Percentiles rank a stretch among this genome's conserved stretches.
phyloP scores from a whole-genome alignment of 306 rosid species.

The Hippophae gyantsensis region DNA sequence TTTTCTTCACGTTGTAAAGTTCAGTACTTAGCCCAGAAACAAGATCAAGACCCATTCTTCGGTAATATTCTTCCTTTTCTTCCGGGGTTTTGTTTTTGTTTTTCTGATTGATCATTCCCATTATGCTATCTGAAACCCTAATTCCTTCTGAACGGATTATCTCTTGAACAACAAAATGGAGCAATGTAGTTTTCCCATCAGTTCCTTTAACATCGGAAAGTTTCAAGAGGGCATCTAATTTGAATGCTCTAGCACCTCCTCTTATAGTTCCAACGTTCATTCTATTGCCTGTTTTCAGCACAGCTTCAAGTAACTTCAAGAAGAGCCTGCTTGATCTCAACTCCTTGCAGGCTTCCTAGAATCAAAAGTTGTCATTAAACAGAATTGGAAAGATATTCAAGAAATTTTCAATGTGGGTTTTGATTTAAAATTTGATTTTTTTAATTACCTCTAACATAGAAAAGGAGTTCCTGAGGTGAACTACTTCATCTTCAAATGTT shows the following conservation, averaged over 20 bases:
- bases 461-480: conserved; percentile 79
- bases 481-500: conserved; percentile 87
- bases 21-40: conserved; percentile 85
- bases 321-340: conserved; percentile 88
- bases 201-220: conserved; percentile 90
- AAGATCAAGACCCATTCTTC: conserved; percentile 79
- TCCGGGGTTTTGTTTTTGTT: conserved; percentile 46
- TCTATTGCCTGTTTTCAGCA: conserved; percentile 86
- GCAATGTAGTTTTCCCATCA: conserved; percentile 79
- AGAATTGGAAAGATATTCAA: not conserved
- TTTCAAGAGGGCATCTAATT: conserved; percentile 81
- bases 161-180: conserved; percentile 93
- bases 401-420: not conserved
- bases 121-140: conserved; percentile 77
- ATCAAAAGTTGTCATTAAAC: not conserved
- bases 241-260: conserved; percentile 90
- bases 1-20: conserved; percentile 72
- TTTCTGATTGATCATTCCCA: conserved; percentile 75
- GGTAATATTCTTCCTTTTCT: conserved; percentile 74
- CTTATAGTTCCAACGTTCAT: conserved; percentile 95
- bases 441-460: conserved; percentile 78
- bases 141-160: conserved; percentile 73
- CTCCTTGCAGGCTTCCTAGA: conserved; percentile 93
- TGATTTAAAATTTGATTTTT: not conserved
- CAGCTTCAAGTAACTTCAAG: conserved; percentile 81